Evolutionary conservation across 306 rosid genomes (phyloP).

Genomic region (Purshia tridentata): DNA sequence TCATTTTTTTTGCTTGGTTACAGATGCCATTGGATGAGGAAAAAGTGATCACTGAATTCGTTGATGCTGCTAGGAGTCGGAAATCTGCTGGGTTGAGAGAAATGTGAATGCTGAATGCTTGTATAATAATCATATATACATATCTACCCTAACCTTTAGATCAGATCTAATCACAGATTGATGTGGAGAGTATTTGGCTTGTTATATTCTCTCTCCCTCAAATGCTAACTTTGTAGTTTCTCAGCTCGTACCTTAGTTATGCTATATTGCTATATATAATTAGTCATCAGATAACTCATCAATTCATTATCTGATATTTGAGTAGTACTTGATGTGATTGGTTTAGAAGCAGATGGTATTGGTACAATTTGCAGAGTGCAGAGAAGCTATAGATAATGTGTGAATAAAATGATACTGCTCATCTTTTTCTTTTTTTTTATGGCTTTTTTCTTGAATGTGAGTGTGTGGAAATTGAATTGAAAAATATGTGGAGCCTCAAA

Average conservation of each 20-base stretch:
- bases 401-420: no score
- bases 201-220: conserved; percentile 14
- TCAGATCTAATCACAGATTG: conserved; percentile 36
- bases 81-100: conserved; percentile 17
- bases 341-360: neutral
- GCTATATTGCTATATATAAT: neutral
- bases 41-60: conserved; percentile 46
- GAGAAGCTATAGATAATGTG: no score
- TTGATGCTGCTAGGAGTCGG: conserved; percentile 45
- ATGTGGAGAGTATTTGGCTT: conserved; percentile 19
- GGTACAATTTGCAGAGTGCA: neutral
- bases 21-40: conserved; percentile 49
- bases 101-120: conserved; percentile 21
- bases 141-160: conserved; percentile 41
- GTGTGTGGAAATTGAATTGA: no score
- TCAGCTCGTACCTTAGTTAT: neutral
- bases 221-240: conserved; percentile 24
- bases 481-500: no score
- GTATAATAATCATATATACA: conserved; percentile 29
- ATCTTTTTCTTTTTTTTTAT: no score
- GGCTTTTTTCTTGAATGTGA: no score
- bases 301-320: neutral
- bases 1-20: neutral
- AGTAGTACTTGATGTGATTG: neutral
- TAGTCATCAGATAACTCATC: neutral